Base-by-base conservation (phyloP, 495 filamentous ascomycete species). In the Ascobolus immersus region DNA sequence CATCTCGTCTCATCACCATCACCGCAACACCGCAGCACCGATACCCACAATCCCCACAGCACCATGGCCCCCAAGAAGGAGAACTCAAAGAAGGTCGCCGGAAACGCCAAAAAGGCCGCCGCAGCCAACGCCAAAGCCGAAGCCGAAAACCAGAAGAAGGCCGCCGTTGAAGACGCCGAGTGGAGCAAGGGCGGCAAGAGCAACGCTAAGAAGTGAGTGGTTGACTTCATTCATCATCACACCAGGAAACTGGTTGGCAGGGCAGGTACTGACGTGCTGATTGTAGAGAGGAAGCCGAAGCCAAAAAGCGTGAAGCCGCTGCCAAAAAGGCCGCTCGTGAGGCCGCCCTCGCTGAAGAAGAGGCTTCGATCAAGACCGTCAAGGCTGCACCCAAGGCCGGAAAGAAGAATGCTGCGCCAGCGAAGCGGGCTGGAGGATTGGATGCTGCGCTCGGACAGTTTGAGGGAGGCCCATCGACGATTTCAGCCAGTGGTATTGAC, bases 81-180 rank as follows among this genome's bases (percentile, higher is more conserved):
- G 42, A 77, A 72, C 56, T 73, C 67, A 45, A 94, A 92, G 61
- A 94, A 94, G 58, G 82, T 59, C 0, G 66, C 67, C 2, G 89
- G 86, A 42, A 77, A 94, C 46, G 81, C 84, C 36, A 62, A 80
- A 58, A 96, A 96, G 61, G 82, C 86, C 37, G 79, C 92, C 28
- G 67, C 67, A 7, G 84, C 81, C 0, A 70, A 75, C 2, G 44
- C 59, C 29, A 96, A 92, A 52, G 63, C 68, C 22, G 76, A 76
- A 5, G 68, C 44, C 1, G 72, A 73, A 33, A 61, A 75, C 13
- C 53, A 64, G n/a, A 76, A 73, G 55, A 65, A 57, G 21, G 67
- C 65, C 1, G 63, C 57, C 0, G 67, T 52, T 24, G 89, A 93
- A 44, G 71, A 73, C 7, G 60, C 60, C 38, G 60, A 90, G 40